Percentiles rank a stretch among this genome's conserved stretches.
Evolutionary conservation across 139 green algal species (phyloP).

Genomic region (Tetratostichococcus sp.): DNA sequence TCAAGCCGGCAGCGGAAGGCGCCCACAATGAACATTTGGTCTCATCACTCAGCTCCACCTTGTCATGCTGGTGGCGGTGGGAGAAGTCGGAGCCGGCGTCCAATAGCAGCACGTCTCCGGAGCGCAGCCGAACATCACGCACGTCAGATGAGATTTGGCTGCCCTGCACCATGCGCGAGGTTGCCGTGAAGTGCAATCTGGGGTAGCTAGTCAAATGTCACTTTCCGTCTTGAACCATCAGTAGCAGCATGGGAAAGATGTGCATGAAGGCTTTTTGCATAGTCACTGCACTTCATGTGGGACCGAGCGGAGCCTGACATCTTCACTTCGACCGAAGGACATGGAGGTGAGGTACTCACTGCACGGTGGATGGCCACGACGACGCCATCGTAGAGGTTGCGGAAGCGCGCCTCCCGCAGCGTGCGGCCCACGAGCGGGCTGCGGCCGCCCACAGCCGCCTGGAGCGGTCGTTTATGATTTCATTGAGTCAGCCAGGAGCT

Average conservation of each 20-base stretch:
- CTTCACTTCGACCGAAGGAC: no score
- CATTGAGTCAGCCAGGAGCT: no score
- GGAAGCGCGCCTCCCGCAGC: constrained; percentile 50
- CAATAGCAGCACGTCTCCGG: constrained; percentile 55
- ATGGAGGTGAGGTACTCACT: no score
- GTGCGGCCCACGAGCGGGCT: constrained; percentile 31
- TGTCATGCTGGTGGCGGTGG: constrained; percentile 3
- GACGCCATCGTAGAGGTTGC: constrained; percentile 54
- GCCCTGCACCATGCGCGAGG: background rate
- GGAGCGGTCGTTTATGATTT: no score
- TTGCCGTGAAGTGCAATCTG: background rate
- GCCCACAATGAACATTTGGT: no score
- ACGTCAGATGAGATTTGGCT: constrained; percentile 10
- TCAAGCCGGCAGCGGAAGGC: no score
- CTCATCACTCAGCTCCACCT: background rate
- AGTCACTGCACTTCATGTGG: no score
- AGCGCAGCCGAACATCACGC: constrained; percentile 40
- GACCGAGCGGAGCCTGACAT: no score
- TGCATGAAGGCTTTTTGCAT: no score
- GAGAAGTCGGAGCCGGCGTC: constrained; percentile 35
- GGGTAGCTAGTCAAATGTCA: no score
- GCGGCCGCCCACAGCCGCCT: constrained; percentile 36
- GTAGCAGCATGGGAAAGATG: no score
- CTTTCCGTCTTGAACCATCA: no score
- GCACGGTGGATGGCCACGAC: constrained; percentile 60